A percentile compares a stretch with the other conserved stretches of the same genome.
Evolutionary conservation across 2,329 filamentous ascomycete genomes (phyloP).

Genomic region (Onygena corvina): DNA sequence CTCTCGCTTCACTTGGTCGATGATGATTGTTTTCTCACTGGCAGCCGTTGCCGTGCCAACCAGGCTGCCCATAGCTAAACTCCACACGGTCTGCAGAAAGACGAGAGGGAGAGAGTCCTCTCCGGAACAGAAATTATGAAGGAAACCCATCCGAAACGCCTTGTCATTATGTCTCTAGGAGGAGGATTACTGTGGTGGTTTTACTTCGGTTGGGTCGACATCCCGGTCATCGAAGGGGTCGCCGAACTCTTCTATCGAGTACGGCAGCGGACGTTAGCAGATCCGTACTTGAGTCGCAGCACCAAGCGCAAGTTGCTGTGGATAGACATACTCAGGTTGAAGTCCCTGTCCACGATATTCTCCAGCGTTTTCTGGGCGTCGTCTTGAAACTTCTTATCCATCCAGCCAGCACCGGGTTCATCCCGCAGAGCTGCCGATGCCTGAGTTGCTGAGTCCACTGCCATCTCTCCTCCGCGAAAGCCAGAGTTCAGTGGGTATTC

Average conservation of each 20-base stretch:
- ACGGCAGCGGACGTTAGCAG: background rate
- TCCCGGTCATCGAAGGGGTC: constrained; percentile 36
- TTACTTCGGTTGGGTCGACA: constrained; percentile 18
- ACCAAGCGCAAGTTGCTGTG: too few species aligned
- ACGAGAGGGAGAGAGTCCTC: too few species aligned
- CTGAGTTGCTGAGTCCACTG: constrained; percentile 1
- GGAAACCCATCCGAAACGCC: background rate
- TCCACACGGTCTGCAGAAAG: background rate
- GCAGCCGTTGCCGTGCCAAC: constrained; percentile 2
- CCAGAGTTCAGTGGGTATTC: constrained; percentile 7
- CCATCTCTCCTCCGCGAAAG: background rate
- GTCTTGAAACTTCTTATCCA: constrained; percentile 45
- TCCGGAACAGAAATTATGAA: too few species aligned
- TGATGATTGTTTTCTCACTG: background rate
- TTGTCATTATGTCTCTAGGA: background rate
- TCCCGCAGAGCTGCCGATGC: constrained; percentile 15
- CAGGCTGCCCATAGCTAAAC: background rate
- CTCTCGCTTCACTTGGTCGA: background rate
- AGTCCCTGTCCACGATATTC: constrained; percentile 41
- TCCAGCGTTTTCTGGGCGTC: constrained; percentile 43
- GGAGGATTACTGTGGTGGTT: background rate
- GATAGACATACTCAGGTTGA: constrained; percentile 34
- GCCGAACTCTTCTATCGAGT: constrained; percentile 33
- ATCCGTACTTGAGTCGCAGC: background rate
- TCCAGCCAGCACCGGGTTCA: constrained; percentile 42